A percentile compares a stretch with the other conserved stretches of the same genome.
Conservation (phyloP, 139 green algal species). For the Chlorella sp. region DNA sequence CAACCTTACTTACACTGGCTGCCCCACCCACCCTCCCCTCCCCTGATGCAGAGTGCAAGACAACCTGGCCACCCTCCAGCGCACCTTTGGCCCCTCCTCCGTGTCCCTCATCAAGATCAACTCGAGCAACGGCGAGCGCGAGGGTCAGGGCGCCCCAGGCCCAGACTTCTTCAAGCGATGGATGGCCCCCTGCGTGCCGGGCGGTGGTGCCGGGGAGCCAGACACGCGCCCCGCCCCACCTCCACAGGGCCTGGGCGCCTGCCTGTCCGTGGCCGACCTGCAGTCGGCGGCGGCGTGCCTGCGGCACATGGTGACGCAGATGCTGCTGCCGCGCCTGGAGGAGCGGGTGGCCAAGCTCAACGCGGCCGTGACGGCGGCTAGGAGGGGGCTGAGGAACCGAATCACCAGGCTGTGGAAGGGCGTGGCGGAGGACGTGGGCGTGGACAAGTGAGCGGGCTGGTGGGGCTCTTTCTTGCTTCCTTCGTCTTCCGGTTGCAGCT, state of each 20-base stretch:
- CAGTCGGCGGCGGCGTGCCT: constrained; percentile 9
- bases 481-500: background rate
- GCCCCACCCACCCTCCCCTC: background rate
- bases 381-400: constrained; percentile 84
- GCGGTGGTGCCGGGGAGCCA: constrained; percentile 35
- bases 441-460: constrained; percentile 22
- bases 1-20: background rate
- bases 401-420: constrained; percentile 76
- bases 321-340: constrained; percentile 40
- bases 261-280: constrained; percentile 23
- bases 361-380: constrained; percentile 36
- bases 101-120: constrained; percentile 44
- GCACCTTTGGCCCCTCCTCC: constrained; percentile 28
- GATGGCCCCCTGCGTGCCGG: constrained; percentile 21
- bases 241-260: constrained; percentile 23
- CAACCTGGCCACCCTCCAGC: constrained; percentile 14
- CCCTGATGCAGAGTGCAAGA: background rate
- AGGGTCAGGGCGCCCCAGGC: constrained; percentile 6
- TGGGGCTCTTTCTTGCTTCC: background rate
- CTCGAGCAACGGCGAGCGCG: constrained; percentile 15
- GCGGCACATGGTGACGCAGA: constrained; percentile 20
- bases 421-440: constrained; percentile 15
- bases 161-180: constrained; percentile 29
- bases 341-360: constrained; percentile 43
- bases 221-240: constrained; percentile 23